Evolutionary conservation across 2,329 filamentous ascomycete species (phyloP), one percentile per base, ranked within the genome.

Genomic region (Sarocladium kiliense): DNA sequence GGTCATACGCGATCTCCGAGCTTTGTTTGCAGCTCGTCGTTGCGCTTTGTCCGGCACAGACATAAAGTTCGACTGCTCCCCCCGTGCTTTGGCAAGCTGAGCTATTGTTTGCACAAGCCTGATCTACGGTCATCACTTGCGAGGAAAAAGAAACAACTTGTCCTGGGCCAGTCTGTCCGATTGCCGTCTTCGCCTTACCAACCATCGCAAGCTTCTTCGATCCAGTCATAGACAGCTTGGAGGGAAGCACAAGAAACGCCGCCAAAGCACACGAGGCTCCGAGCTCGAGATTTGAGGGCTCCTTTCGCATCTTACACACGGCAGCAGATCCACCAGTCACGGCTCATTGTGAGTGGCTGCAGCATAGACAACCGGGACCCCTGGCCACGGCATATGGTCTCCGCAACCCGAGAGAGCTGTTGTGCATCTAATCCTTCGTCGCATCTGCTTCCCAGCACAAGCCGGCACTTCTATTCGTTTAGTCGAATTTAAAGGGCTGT

Each of bases 11-110:
- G 37, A 41, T 41, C 37, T n/a, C 37, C 18, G 7, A 41, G 37
- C 41, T 27, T n/a, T 37, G 34, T 37, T 37, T 37, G 49, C n/a
- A n/a, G 5, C 10, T 32, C 32, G 23, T 12, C 21, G 26, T 26
- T 51, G 25, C 23, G 7, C 36, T 39, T 44, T 21, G 39, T 21
- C 16, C 21, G 49, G 49, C 30, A 36, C 26, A 53, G 12, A 30
- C 49, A 39, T 53, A 53, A 36, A 55, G 23, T 25, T 49, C 44
- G 44, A 49, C 11, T 23, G 44, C 30, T 30, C 30, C 44, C 41
- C 25, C 26, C 44, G 10, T n/a, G 10, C n/a, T 18, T 18, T 7
- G n/a, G 14, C 14, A n/a, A 49, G 3, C 14, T 19, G 44, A 49
- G 25, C 44, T 32, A 7, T 30, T n/a, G 26, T 30, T 49, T 49